Evolutionary conservation across 1,284 basidiomycete genomes (phyloP), one percentile per base, ranked within the genome.

Genomic region (Tilletia setariae): DNA sequence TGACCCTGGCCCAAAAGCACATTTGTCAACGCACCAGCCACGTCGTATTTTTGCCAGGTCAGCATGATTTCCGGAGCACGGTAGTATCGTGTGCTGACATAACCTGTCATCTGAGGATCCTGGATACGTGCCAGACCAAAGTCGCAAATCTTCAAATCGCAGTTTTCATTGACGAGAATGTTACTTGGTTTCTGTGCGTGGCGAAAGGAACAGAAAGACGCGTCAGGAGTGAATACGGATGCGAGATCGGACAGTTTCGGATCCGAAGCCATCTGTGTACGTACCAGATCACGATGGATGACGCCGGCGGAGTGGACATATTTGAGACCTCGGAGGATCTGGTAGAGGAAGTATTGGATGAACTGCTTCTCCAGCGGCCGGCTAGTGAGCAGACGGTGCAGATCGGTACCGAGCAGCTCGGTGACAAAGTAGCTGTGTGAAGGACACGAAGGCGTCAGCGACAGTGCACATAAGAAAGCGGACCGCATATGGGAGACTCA

Each of bases 1-100:
- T 16, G 42, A 28, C 25, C 28, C 35, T 25, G 25, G 16, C 35
- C 2, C 9, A 32, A 16, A 40, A 32, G 16, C 46, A 59, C 19
- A 46, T 11, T n/a, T 25, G 47, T 40, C 35, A 8, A 65, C 65
- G 69, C 68, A 71, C 70, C 70, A 23, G 72, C 96, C 67, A 98
- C 95, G 83, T 98, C 96, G 86, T 98, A 98, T 86, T 98, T 98
- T 84, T 98, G 95, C 96, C 96, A 98, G 61, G 95, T 99, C 82
- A 99, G 88, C 96, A 99, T 99, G 86, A 99, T 98, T 84, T 99
- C 95, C 7, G 95, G 95, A 2, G 95, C 96, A 67, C 96, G 91
- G 84, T 99, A 98, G 85, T 98, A 98, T 77, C 96, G 88, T 68
- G 95, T 99, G 71, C 94, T 98, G 73, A 98, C 95, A 83, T 98